Base-by-base conservation (phyloP, 2,329 filamentous ascomycete species). In the Escovopsis sp. region DNA sequence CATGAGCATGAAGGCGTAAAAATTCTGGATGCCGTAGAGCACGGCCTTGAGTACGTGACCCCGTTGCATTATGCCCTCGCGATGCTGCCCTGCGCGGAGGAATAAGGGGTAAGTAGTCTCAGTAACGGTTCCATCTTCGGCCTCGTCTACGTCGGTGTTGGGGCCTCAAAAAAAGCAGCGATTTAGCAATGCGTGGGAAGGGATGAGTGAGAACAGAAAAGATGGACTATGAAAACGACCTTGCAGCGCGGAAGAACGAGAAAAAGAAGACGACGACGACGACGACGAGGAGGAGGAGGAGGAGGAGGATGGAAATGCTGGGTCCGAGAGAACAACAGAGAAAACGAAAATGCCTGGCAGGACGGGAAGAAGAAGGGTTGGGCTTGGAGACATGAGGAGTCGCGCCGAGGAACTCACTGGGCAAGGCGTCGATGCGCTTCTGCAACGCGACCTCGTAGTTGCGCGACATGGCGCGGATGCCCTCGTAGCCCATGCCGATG, bases 1-100 rank as follows among this genome's bases (percentile, higher is more conserved):
- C 91, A 98, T 98, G 59, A 98, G 88, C 72, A 98, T 96, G 57
- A 98, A 96, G 37, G 88, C 93, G 62, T 98, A 98, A 62, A 96
- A 96, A 51, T 91, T 93, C 68, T 98, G 91, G 40, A 91, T 63
- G 15, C 81, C 89, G 67, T 98, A 98, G 43, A 98, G 66, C 29
- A 74, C 62, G 25, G 84, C 84, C 69, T 94, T 89, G 60, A 85
- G 66, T 47, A 93, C 57, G 61, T 84, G 87, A 40, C 77, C 80
- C 55, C 73, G 76, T 62, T 78, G 74, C 59, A 76, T 74, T 48
- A 74, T 67, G 48, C 68, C 66, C 48, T 62, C 66, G 59, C 75
- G 74, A 57, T 71, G 75, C 61, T 83, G 81, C 67, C 84, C 84
- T 93, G 80, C 67, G 66, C 72, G 70, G 63, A 76, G 65, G 62